A percentile compares a stretch with the other conserved stretches of the same genome.
Conservation (phyloP, 306 rosid genomes). For the Ceratonia siliqua region DNA sequence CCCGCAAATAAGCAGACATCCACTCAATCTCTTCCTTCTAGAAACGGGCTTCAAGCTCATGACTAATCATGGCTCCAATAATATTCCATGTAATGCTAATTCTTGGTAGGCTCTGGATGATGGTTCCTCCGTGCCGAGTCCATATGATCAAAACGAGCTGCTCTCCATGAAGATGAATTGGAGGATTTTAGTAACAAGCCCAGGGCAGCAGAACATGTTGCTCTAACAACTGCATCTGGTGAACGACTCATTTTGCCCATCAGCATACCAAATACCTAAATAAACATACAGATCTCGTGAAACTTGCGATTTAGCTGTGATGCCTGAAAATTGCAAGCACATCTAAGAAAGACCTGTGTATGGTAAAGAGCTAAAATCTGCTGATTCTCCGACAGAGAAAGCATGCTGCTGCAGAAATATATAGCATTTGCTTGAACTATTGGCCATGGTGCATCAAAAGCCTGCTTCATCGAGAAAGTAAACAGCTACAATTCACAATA, state of each 20-base stretch:
- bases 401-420: conserved; percentile 84
- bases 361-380: conserved; percentile 72
- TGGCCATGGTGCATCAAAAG: conserved; percentile 97
- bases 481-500: conserved; percentile 19
- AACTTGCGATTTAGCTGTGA: conserved; percentile 23
- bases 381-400: conserved; percentile 73
- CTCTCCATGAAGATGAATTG: conserved; percentile 60
- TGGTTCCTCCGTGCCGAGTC: conserved; percentile 50
- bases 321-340: conserved; percentile 14
- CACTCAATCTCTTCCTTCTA: not conserved
- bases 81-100: conserved; percentile 17
- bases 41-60: conserved; percentile 17
- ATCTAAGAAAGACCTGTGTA: conserved; percentile 60
- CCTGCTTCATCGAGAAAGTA: conserved; percentile 61
- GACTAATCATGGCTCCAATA: conserved; percentile 11
- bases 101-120: conserved; percentile 34
- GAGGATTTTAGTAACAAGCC: conserved; percentile 83
- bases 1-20: not conserved
- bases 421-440: conserved; percentile 92
- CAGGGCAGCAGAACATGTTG: conserved; percentile 80
- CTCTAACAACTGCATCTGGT: conserved; percentile 80
- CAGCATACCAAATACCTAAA: conserved; percentile 75
- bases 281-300: too few species aligned
- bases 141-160: conserved; percentile 48
- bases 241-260: conserved; percentile 83